Evolutionary conservation across 2,329 filamentous ascomycete genomes (phyloP), one percentile per base, ranked within the genome.

Genomic region (Tetracladium maxilliforme): DNA sequence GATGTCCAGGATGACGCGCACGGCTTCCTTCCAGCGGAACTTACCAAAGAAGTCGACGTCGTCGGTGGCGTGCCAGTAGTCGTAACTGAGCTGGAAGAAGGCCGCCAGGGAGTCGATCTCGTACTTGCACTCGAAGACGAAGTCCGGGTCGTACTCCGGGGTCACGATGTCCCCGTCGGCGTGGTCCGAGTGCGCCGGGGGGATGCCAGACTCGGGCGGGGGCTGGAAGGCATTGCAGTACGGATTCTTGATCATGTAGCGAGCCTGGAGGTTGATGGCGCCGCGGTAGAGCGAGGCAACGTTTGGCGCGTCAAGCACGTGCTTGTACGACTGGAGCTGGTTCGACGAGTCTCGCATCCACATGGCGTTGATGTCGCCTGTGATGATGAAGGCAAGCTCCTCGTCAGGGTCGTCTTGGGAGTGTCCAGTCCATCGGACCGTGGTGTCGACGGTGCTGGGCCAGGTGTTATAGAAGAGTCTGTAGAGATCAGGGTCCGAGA

Each of bases 91-190:
- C 21, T 81, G 70, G 6, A 95, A 61, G 48, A 94, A 94, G 16
- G 83, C 74, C 1, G 86, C 83, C 2, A 94, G 64, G 8, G 80
- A 87, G 54, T 94, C 86, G 22, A 94, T 70, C 52, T 94, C 87
- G 49, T 90, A 94, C 50, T 94, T 94, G 64, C 87, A 94, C 49
- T 94, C 87, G 43, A 90, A 94, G 1, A 92, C 84, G 19, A 73
- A 61, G 3, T 59, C 58, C 2, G 64, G 61, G 39, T 82, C 72
- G 37, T 83, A 82, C 0, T 61, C 51, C 0, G 83, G 80, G 29
- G 77, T 70, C 1, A 78, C 72, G n/a, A 47, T 56, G 35, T 78
- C 57, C 33, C 69, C 51, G 58, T 51, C 40, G 50, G 39, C 45
- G 81, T 66, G 69, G 3, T 61, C 55, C 39, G 77, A 77, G 9